phyloP scores from a whole-genome alignment of 2,329 filamentous ascomycete species.

The Fusarium heterosporum region DNA sequence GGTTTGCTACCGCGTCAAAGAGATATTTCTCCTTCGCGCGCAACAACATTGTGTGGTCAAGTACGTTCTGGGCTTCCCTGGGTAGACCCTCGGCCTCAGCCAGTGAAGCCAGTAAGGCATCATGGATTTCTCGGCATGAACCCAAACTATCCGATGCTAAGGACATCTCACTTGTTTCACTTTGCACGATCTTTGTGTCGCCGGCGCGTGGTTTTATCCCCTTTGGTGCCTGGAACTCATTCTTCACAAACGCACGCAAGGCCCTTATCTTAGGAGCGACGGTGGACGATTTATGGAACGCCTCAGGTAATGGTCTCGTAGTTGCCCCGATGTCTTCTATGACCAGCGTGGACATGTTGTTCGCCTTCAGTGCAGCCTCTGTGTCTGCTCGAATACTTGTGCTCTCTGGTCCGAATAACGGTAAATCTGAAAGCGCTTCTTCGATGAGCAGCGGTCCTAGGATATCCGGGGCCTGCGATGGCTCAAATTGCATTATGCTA shows the following conservation, averaged over 20 bases:
- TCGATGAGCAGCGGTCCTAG: slow-evolving; percentile 67
- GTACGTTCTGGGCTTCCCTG: slow-evolving; percentile 61
- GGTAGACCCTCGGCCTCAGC: slow-evolving; percentile 61
- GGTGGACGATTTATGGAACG: slow-evolving; percentile 56
- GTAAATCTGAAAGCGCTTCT: slow-evolving; percentile 63
- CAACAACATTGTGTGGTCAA: slow-evolving; percentile 69
- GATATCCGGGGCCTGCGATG: slow-evolving; percentile 63
- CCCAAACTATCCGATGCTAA: slow-evolving; percentile 54
- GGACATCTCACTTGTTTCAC: slow-evolving; percentile 53
- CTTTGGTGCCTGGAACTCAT: slow-evolving; percentile 46
- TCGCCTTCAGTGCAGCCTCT: slow-evolving; percentile 55
- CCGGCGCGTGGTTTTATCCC: slow-evolving; percentile 43
- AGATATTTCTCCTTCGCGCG: slow-evolving; percentile 72
- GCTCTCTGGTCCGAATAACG: slow-evolving; percentile 68
- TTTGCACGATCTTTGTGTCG: slow-evolving; percentile 47
- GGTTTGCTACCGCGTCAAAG: slow-evolving; percentile 74
- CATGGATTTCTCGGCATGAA: slow-evolving; percentile 69
- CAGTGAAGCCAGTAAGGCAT: slow-evolving; percentile 62
- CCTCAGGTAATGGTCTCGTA: slow-evolving; percentile 53
- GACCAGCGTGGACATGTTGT: slow-evolving; percentile 49
- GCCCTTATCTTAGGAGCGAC: slow-evolving; percentile 63
- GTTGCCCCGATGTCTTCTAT: slow-evolving; percentile 55
- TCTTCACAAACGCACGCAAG: slow-evolving; percentile 56
- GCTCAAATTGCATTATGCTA: slow-evolving; percentile 69
- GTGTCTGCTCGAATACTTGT: slow-evolving; percentile 57